Percentiles rank a stretch among this genome's conserved stretches.
Evolutionary conservation across 2,329 filamentous ascomycete genomes (phyloP).

Genomic region (Cryphonectria japonica): DNA sequence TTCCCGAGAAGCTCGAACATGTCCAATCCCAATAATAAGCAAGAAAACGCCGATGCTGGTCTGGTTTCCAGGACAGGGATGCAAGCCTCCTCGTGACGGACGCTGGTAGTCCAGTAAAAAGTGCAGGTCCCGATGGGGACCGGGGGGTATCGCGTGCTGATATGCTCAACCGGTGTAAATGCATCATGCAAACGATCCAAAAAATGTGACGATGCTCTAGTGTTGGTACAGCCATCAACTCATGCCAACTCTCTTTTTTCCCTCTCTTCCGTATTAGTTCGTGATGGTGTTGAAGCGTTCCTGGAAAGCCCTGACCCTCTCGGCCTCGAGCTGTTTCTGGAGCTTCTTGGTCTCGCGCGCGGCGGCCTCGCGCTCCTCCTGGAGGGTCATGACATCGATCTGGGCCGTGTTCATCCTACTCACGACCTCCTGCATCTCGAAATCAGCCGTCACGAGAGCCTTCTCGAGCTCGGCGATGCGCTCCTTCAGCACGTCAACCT

Average conservation of each 20-base stretch:
- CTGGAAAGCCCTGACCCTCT: constrained; percentile 61
- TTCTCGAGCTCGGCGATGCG: constrained; percentile 85
- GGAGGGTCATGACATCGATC: constrained; percentile 80
- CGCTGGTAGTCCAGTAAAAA: constrained; percentile 18
- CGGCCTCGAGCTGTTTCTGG: constrained; percentile 67
- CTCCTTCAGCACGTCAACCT: constrained; percentile 75
- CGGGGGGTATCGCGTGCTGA: constrained; percentile 14
- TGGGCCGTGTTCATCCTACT: constrained; percentile 80
- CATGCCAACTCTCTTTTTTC: neutral
- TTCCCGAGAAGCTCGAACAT: constrained; percentile 11
- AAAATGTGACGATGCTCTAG: neutral
- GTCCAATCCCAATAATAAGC: constrained; percentile 20
- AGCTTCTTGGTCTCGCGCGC: constrained; percentile 71
- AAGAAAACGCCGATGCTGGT: constrained; percentile 26
- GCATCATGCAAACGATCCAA: constrained; percentile 24
- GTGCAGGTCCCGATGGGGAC: neutral
- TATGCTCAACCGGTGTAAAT: constrained; percentile 27
- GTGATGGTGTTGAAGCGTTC: constrained; percentile 43
- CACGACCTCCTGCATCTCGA: constrained; percentile 84
- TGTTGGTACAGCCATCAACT: neutral
- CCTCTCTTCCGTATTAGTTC: constrained; percentile 1
- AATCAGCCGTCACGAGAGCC: constrained; percentile 74
- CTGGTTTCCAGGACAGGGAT: constrained; percentile 10
- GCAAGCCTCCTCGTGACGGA: neutral
- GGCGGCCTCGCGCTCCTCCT: constrained; percentile 75